Evolutionary conservation across 1,139 yeast species (phyloP).

Genomic region (Entelexis sorbosivorans): DNA sequence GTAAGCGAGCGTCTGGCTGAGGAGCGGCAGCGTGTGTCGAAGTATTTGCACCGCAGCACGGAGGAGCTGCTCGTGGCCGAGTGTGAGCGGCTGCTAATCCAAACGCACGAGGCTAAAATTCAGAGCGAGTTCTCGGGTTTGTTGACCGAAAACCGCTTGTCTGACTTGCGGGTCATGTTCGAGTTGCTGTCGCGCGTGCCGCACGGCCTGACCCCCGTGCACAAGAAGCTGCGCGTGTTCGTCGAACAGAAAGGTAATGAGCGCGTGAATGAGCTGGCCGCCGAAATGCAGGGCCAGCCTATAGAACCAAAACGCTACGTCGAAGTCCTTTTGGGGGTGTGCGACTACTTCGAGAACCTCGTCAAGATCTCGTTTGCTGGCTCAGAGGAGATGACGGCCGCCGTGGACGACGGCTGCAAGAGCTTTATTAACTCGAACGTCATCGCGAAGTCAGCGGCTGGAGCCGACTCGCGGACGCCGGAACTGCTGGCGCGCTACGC

Average conservation of each 20-base stretch:
- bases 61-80: constrained; percentile 65
- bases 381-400: constrained; percentile 71
- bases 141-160: constrained; percentile 64
- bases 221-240: constrained; percentile 59
- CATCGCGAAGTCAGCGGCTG: constrained; percentile 53
- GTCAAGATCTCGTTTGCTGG: constrained; percentile 61
- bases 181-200: constrained; percentile 57
- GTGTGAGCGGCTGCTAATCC: constrained; percentile 64
- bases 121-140: constrained; percentile 65
- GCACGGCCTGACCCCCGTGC: constrained; percentile 64
- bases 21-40: constrained; percentile 66
- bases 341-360: constrained; percentile 54
- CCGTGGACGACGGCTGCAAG: constrained; percentile 83
- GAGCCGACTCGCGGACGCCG: constrained; percentile 56
- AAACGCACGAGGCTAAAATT: constrained; percentile 65
- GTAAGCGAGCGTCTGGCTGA: constrained; percentile 74
- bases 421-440: constrained; percentile 72
- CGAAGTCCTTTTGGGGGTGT: constrained; percentile 60
- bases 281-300: constrained; percentile 4
- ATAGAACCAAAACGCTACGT: constrained; percentile 69
- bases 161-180: constrained; percentile 72
- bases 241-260: constrained; percentile 63
- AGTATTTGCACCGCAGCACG: constrained; percentile 78
- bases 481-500: constrained; percentile 84
- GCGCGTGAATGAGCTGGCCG: constrained; percentile 24